Base-by-base conservation (phyloP, 345 rosid species). In the Euclidium syriacum region DNA sequence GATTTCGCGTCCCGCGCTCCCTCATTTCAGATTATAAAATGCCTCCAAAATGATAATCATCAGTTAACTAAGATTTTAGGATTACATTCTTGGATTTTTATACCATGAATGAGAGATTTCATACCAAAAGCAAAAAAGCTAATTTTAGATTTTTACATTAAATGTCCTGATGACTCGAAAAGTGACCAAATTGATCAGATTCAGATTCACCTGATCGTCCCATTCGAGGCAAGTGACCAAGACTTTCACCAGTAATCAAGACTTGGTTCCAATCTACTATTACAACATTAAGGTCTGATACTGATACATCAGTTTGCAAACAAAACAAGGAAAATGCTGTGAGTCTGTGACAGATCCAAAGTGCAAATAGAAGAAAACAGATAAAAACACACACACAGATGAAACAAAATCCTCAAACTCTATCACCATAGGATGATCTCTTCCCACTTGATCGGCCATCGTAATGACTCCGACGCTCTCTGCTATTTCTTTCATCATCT, bases 1-100 rank as follows among this genome's bases (percentile, higher is more conserved):
- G 9, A 40, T 25, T 26, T 64, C 65, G 40, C 71, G 66, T 72
- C 75, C 75, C 75, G 75, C 75, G 75, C 70, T 64, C 75, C 35
- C 66, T 64, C 29, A 34, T 34, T 64, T 71, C 61, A 57, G 70
- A 63, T 63, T 55, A 64, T 50, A 46, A 58, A 42, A 65, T 42
- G 18, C 30, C 17, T 25, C 27, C 2, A 32, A 43, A 43, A 18
- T 6, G 10, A 27, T 38, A 48, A 11, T 48, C 64, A 47, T 47
- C 58, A 44, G 27, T 30, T 36, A 36, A 20, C 35, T 4, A 24
- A 38, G 52, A 52, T 52, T 64, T 16, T n/a, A n/a, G n/a, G n/a
- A 16, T 49, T 36, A 11, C 18, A 27, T 60, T 22, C 8, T 2
- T 33, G 25, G 54, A 52, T 51, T 59, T 52, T 42, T 35, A 34